Conservation (phyloP, 805 yeast species). For the Kluyveromyces nonfermentans region DNA sequence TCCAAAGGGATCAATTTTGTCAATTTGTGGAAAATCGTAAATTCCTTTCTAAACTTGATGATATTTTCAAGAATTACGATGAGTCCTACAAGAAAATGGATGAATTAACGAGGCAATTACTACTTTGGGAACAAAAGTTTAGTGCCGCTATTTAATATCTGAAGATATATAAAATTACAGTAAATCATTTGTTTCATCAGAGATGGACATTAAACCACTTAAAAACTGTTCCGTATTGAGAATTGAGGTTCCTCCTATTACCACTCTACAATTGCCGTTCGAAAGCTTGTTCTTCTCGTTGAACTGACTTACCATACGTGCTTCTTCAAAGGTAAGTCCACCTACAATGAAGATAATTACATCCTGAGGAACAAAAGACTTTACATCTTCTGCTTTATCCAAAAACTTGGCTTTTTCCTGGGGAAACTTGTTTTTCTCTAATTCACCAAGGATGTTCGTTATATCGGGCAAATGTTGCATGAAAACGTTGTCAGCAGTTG, state of each 20-base stretch:
- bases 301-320: slow-evolving; percentile 68
- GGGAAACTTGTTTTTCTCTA: slow-evolving; percentile 29
- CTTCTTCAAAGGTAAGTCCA: slow-evolving; percentile 89
- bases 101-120: slow-evolving; percentile 55
- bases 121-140: slow-evolving; percentile 72
- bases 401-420: slow-evolving; percentile 29
- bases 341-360: slow-evolving; percentile 70
- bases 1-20: slow-evolving; percentile 43
- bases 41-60: slow-evolving; percentile 32
- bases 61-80: slow-evolving; percentile 41
- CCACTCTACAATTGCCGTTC: slow-evolving; percentile 47
- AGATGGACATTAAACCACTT: slow-evolving; percentile 10
- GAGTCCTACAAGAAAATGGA: slow-evolving; percentile 63
- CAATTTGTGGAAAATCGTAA: slow-evolving; percentile 36
- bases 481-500: slow-evolving; percentile 56
- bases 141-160: slow-evolving; percentile 3
- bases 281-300: slow-evolving; percentile 36
- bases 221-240: slow-evolving; percentile 34
- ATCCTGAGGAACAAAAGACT: slow-evolving; percentile 41
- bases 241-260: slow-evolving; percentile 75
- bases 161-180: slow-evolving; percentile 15
- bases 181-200: slow-evolving; percentile 21
- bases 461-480: slow-evolving; percentile 87
- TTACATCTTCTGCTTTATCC: slow-evolving; percentile 10
- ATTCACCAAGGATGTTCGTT: slow-evolving; percentile 25